A percentile compares a stretch with the other conserved stretches of the same genome.
phyloP scores from a whole-genome alignment of 2,329 filamentous ascomycete species.

The Hypoxylon sp. region DNA sequence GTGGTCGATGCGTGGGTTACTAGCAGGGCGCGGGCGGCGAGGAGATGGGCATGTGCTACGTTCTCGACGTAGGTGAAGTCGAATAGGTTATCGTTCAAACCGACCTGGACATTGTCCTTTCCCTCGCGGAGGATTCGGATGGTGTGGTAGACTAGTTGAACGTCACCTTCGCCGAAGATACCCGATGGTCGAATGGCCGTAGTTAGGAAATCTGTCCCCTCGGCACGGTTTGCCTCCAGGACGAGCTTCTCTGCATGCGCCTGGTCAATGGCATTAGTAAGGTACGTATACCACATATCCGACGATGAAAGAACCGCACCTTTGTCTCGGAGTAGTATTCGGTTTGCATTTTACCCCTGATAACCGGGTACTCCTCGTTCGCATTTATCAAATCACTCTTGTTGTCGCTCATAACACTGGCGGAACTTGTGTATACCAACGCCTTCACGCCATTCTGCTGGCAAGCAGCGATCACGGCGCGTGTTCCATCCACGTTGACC shows the following conservation, averaged over 20 bases:
- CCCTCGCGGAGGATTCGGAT: slow-evolving; percentile 77
- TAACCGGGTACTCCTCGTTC: slow-evolving; percentile 84
- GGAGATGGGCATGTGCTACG: slow-evolving; percentile 82
- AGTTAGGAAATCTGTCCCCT: slow-evolving; percentile 75
- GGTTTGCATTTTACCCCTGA: slow-evolving; percentile 77
- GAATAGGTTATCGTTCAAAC: slow-evolving; percentile 75
- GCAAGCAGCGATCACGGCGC: slow-evolving; percentile 81
- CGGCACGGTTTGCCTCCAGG: slow-evolving; percentile 78
- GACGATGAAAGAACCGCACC: slow-evolving; percentile 60
- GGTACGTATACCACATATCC: background rate
- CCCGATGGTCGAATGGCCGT: slow-evolving; percentile 86
- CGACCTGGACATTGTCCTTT: slow-evolving; percentile 84
- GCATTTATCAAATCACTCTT: slow-evolving; percentile 84
- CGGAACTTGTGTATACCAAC: slow-evolving; percentile 92
- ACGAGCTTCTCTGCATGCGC: slow-evolving; percentile 86
- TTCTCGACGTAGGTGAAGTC: slow-evolving; percentile 77
- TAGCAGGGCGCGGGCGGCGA: slow-evolving; percentile 82
- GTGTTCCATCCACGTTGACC: slow-evolving; percentile 91
- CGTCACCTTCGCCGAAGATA: slow-evolving; percentile 93
- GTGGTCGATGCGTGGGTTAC: slow-evolving; percentile 69
- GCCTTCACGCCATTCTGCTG: slow-evolving; percentile 79
- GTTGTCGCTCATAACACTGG: slow-evolving; percentile 89
- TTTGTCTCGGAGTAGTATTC: slow-evolving; percentile 95
- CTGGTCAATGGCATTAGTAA: slow-evolving; percentile 55
- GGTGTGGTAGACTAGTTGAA: slow-evolving; percentile 80